Conservation (phyloP, 352 stramenopile species). For the Phytopythium cucurbitacearum region DNA sequence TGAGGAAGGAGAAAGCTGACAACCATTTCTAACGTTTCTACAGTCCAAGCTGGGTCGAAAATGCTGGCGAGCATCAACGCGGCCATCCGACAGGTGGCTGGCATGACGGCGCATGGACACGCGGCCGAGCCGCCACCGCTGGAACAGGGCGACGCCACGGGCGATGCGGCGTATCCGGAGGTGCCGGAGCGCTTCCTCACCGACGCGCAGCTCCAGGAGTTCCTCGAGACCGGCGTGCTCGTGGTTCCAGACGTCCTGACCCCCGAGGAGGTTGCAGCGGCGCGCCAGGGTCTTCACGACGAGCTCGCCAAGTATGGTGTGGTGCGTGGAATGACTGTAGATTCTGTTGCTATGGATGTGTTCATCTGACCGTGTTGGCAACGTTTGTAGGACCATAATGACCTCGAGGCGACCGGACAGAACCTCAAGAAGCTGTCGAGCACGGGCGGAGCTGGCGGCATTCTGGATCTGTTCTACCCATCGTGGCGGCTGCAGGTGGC, state of each 20-base stretch:
- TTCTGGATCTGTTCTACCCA: slow-evolving; percentile 88
- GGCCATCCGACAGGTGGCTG: not conserved
- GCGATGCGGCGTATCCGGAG: slow-evolving; percentile 13
- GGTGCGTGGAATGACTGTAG: slow-evolving; percentile 21
- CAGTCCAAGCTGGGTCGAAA: too few species aligned
- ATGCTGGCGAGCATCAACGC: too few species aligned
- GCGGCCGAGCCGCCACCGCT: not conserved
- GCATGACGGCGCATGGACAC: slow-evolving; percentile 14
- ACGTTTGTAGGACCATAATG: slow-evolving; percentile 39
- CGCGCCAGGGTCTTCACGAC: slow-evolving; percentile 47
- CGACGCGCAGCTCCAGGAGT: slow-evolving; percentile 56
- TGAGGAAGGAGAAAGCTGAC: not conserved
- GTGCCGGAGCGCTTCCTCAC: slow-evolving; percentile 29
- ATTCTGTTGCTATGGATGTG: slow-evolving; percentile 2
- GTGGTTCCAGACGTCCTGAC: slow-evolving; percentile 74
- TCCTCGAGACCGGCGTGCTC: slow-evolving; percentile 60
- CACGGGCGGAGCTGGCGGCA: slow-evolving; percentile 82
- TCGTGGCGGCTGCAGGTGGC: slow-evolving; percentile 81
- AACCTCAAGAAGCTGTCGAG: slow-evolving; percentile 82
- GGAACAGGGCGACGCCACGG: slow-evolving; percentile 9
- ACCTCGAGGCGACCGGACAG: slow-evolving; percentile 56
- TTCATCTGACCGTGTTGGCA: slow-evolving; percentile 10
- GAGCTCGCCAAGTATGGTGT: slow-evolving; percentile 71
- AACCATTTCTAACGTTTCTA: too few species aligned
- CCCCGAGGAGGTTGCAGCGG: slow-evolving; percentile 44